Base-by-base conservation (phyloP, 495 filamentous ascomycete species). In the Talaromyces wortmannii region DNA sequence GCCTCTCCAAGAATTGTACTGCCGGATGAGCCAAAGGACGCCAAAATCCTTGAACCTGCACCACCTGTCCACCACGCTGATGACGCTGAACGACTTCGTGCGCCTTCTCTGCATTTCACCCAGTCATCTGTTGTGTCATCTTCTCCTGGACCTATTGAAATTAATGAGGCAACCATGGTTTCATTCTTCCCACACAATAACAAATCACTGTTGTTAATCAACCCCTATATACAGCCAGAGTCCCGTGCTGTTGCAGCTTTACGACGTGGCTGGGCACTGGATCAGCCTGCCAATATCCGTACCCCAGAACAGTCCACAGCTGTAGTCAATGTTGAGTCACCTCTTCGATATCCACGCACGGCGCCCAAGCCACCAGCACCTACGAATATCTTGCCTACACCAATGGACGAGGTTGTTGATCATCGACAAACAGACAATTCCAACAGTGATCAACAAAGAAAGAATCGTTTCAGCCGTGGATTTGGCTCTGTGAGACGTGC, bases 121-220 rank as follows among this genome's bases (percentile, higher is more conserved):
- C 71, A 71, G 7, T 67, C 68, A 51, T 81, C 78, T 13, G 68
- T 81, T 44, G 71, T 73, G 6, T 79, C 78, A 0, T 76, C 71
- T 12, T 79, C 76, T 6, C 77, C 77, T 0, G 77, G 77, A 2
- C 71, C 72, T 0, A 60, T 80, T n/a, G 78, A 81, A 53, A 74
- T 81, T 45, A 74, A 83, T 46, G 90, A 96, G 70, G 91, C 91
- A 11, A 85, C 84, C 56, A 88, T 88, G 15, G 83, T 96, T 46
- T 85, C 82, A 55, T 85, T 95, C 33, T 94, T 86, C 63, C 84
- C 90, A 3, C 91, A 96, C 65, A 89, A 91, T 64, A 96, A 95
- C 58, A 83, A 85, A 56, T 92, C 89, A 3, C 74, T 90, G 10
- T 70, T 94, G 46, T 70, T 95, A 53, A 84, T 95, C 43, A 81